Conservation (phyloP, 148 eudicot genomes). For the Camellia sinensis region DNA sequence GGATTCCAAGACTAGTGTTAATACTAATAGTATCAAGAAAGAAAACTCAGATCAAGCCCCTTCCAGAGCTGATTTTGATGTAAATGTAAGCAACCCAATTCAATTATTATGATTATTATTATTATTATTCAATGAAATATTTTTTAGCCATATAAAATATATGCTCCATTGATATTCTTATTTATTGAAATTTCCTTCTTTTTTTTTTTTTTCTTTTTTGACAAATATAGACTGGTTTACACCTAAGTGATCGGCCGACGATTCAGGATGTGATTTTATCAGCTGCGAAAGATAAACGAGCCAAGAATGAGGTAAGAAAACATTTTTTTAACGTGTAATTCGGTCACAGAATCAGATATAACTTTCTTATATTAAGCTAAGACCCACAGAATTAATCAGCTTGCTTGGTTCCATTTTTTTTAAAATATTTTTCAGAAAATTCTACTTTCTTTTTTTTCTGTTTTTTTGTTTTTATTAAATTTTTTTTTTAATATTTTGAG, state of each 20-base stretch:
- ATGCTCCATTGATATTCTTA: neutral
- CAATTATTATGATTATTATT: neutral
- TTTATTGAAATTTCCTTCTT: no score
- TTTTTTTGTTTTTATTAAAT: no score
- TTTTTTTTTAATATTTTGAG: no score
- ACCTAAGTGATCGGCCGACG: slow-evolving; percentile 77
- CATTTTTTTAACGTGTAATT: no score
- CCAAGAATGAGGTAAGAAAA: slow-evolving; percentile 58
- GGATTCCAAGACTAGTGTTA: neutral
- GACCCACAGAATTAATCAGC: no score
- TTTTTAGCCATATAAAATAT: neutral
- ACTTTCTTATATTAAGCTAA: no score
- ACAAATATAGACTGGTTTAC: slow-evolving; percentile 56
- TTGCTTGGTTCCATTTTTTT: no score
- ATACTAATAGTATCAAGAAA: slow-evolving; percentile 32
- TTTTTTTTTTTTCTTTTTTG: neutral
- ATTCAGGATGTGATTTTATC: slow-evolving; percentile 64
- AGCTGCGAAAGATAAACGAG: slow-evolving; percentile 45
- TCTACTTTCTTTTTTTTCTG: no score
- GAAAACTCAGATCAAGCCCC: slow-evolving; percentile 28
- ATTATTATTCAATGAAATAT: neutral
- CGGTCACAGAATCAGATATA: no score
- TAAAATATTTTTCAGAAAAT: no score
- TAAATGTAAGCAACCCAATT: slow-evolving; percentile 44
- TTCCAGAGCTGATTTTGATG: slow-evolving; percentile 20